Evolutionary conservation across 805 yeast species (phyloP), one percentile per base, ranked within the genome.

Genomic region (Candida insectalens): DNA sequence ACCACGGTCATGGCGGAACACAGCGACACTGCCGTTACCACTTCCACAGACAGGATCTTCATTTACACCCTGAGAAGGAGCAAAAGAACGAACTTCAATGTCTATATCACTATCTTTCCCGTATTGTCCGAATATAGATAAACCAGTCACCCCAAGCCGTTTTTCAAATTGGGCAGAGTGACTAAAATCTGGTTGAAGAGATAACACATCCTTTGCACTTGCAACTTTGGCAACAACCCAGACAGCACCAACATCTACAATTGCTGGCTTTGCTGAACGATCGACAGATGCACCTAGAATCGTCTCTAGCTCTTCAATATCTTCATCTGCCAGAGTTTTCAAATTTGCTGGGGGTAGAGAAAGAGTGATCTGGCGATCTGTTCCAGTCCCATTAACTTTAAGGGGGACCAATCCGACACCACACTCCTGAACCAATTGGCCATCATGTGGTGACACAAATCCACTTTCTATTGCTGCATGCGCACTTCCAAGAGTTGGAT

Each of bases 1-100:
- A n/a, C 30, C 19, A 25, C 21, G 27, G 9, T 25, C 10, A 6
- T 27, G 27, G 14, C 32, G n/a, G 8, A 36, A 37, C 3, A 35
- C 29, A 18, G 32, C 28, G 3, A 34, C 32, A 28, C 38, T 31
- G n/a, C 37, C 53, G 2, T 63, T 55, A n/a, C 76, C 76, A 39
- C 67, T 59, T 3, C 77, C 77, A 47, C 76, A 70, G 6, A 67
- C 76, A 1, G 75, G 75, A 45, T 70, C 77, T 38, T 71, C 77
- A n/a, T 40, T 31, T 1, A 60, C 51, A 12, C 59, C 62, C 9
- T 29, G 19, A 4, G 30, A 6, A 16, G 40, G 40, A 3, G 63
- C 62, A 45, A 69, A 65, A 9, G 69, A 67, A 41, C 77, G 56
- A 36, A 65, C 59, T 41, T 63, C 69, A 36, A 33, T 33, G 29